Percentiles rank a stretch among this genome's conserved stretches.
Conservation (phyloP, 2,329 filamentous ascomycete genomes). For the Botrytis fragariae region DNA sequence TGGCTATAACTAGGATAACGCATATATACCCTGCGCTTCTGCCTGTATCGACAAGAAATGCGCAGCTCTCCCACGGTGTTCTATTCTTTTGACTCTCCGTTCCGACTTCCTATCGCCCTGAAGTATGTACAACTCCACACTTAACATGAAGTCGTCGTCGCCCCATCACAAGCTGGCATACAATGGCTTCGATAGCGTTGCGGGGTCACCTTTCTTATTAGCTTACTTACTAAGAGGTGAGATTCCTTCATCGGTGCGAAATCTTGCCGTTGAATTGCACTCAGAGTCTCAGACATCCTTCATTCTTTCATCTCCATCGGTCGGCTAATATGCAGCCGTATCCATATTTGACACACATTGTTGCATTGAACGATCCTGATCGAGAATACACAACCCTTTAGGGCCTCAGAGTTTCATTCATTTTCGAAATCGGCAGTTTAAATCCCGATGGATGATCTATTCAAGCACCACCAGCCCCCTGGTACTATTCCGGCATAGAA, state of each 20-base stretch:
- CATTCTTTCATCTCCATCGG: neutral
- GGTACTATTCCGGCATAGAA: neutral
- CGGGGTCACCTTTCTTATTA: neutral
- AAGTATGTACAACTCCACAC: slow-evolving; percentile 1
- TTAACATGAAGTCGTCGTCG: neutral
- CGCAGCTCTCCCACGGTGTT: slow-evolving; percentile 3
- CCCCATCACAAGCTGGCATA: neutral
- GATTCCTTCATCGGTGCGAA: neutral
- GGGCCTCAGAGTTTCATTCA: neutral
- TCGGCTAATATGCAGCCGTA: slow-evolving; percentile 3
- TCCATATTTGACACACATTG: neutral
- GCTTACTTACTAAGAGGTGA: neutral
- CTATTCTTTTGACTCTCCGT: neutral
- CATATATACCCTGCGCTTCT: neutral
- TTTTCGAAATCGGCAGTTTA: slow-evolving; percentile 11
- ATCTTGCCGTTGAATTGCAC: neutral
- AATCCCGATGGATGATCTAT: neutral
- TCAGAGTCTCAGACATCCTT: slow-evolving; percentile 1
- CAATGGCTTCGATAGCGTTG: slow-evolving; percentile 9
- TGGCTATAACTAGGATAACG: slow-evolving; percentile 7
- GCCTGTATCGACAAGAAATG: neutral
- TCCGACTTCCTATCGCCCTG: neutral
- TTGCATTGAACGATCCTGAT: slow-evolving; percentile 4
- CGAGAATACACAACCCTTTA: neutral
- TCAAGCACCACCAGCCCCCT: slow-evolving; percentile 1